Base-by-base conservation (phyloP, 345 rosid species). In the Triadica sebifera region DNA sequence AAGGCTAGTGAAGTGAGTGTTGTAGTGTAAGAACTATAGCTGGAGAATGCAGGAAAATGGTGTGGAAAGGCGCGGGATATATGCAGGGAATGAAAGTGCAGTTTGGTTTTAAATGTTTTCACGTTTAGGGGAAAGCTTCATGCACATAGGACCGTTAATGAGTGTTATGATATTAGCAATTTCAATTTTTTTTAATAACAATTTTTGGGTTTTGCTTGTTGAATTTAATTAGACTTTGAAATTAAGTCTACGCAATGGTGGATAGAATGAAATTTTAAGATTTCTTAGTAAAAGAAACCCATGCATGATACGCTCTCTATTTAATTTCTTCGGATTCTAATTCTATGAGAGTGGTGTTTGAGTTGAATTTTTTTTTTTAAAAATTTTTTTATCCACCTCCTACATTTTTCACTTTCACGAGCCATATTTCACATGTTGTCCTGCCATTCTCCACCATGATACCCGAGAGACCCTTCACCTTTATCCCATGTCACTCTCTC, bases 141-240 rank as follows among this genome's bases (percentile, higher is more conserved):
- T 74, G 77, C 74, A 75, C 89, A 74, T 85, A 86, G 83, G 88
- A 89, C 87, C 89, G 88, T 89, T 89, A 45, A 64, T 75, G 22
- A 74, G 34, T 29, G 60, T 65, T 3, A 6, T 38, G 17, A 62
- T 20, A 50, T 50, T 50, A 43, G 12, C 57, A 22, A n/a, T 38
- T 56, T 20, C 63, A 55, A n/a, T 2, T n/a, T 4, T 0, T 46
- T 12, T 46, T 25, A 22, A 17, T 29, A 29, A 29, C 34, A 29
- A 29, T 1, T 1, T 29, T 29, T 29, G 34, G 34, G 34, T 29
- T 29, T 29, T 1, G 34, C 34, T 29, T 29, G 34, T 29, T 29
- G 2, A 29, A 29, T 1, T 29, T 29, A 29, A 29, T 29, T 29
- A 29, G 34, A 29, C 34, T 29, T 29, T 29, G 34, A 29, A 29